Evolutionary conservation across 257 asterid genomes (phyloP).

Genomic region (Echites panduratus): DNA sequence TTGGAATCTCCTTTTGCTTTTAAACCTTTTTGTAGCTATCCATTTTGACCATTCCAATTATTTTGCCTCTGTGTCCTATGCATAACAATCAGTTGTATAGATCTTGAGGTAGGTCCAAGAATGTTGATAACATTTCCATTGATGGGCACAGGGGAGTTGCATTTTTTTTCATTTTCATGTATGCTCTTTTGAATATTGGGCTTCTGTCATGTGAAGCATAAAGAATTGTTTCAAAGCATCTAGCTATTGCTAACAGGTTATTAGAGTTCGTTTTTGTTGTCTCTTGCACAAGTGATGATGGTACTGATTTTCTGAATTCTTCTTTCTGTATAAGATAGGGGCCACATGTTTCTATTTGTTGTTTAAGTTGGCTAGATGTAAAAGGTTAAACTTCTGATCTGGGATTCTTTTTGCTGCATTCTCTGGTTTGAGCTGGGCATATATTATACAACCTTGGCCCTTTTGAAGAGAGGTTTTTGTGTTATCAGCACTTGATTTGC

Average conservation of each 20-base stretch:
- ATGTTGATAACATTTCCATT: not conserved
- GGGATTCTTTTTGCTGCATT: not conserved
- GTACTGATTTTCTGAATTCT: not conserved
- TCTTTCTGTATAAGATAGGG: not conserved
- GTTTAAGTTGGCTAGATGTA: not conserved
- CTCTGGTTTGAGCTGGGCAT: not conserved
- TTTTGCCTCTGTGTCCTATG: not conserved
- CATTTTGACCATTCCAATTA: not conserved
- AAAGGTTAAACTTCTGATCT: not conserved
- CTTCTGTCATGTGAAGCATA: not conserved
- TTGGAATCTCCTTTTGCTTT: too few relatives aligned
- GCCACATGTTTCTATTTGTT: not conserved
- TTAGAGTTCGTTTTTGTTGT: too few relatives aligned
- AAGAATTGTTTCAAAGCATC: not conserved
- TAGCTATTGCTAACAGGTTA: not conserved
- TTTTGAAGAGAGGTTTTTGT: too few relatives aligned
- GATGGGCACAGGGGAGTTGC: not conserved
- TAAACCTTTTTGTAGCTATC: not conserved
- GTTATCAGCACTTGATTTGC: too few relatives aligned
- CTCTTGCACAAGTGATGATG: not conserved
- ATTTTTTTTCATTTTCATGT: not conserved
- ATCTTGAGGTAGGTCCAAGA: not conserved
- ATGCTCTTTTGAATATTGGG: not conserved
- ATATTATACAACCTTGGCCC: too few relatives aligned
- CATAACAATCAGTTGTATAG: not conserved